phyloP scores from a whole-genome alignment of 768 basidiomycete species.

The Saitozyma podzolica region DNA sequence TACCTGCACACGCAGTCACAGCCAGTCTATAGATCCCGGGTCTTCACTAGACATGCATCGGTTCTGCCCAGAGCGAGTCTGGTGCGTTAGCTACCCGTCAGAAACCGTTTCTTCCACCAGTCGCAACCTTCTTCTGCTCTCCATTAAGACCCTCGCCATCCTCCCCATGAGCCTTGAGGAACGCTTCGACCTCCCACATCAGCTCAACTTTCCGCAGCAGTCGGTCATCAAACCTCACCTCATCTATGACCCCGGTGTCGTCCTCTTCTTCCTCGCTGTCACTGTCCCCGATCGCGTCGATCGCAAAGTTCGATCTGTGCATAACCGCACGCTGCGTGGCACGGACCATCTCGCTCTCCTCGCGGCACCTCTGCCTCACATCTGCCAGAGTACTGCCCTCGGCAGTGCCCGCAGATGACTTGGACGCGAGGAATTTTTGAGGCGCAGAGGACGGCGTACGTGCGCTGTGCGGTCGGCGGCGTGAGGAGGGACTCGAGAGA shows the following conservation, averaged over 20 bases:
- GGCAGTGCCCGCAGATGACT: slow-evolving; percentile 29
- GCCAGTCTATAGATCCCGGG: no score
- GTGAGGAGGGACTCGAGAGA: slow-evolving; percentile 82
- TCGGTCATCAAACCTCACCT: no score
- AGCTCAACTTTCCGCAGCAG: slow-evolving; percentile 9
- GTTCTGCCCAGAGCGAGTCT: slow-evolving; percentile 11
- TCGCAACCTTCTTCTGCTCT: slow-evolving; percentile 51
- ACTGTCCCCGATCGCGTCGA: slow-evolving; percentile 86
- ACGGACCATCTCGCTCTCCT: slow-evolving; percentile 62
- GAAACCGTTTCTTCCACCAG: slow-evolving; percentile 31
- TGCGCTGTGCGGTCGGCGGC: slow-evolving; percentile 49
- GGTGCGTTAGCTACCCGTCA: neutral
- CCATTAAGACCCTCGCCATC: slow-evolving; percentile 52
- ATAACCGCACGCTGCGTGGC: slow-evolving; percentile 79
- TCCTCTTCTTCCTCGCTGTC: slow-evolving; percentile 67
- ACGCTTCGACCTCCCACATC: slow-evolving; percentile 76
- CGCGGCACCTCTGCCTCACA: slow-evolving; percentile 40
- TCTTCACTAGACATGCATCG: no score
- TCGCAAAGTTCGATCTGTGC: slow-evolving; percentile 94
- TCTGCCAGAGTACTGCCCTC: slow-evolving; percentile 60
- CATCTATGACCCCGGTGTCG: slow-evolving; percentile 79
- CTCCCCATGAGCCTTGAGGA: slow-evolving; percentile 82
- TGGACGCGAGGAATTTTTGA: slow-evolving; percentile 13
- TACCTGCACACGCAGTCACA: no score
- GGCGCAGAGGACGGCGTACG: slow-evolving; percentile 39